Evolutionary conservation across 2,329 filamentous ascomycete genomes (phyloP), one percentile per base, ranked within the genome.

Genomic region (Helminthosporium solani): DNA sequence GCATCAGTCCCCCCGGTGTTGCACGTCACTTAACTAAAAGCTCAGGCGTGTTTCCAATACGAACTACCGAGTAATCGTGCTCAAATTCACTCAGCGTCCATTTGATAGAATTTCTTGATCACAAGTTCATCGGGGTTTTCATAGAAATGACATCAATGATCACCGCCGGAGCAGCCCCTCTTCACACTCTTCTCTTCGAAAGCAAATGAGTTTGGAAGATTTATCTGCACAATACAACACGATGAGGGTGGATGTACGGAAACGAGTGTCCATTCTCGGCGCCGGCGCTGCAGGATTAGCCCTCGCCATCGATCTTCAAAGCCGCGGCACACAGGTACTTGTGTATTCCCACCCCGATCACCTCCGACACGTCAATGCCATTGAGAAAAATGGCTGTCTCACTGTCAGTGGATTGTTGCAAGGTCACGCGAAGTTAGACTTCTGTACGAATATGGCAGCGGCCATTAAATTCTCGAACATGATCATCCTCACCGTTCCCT

Each of bases 391-490:
- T 7, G 38, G 38, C n/a, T 27, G 33, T 7, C n/a, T 40, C 11
- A 40, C 16, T 2, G 18, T 27, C n/a, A 18, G 38, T 12, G 38
- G 38, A 7, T 12, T 12, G 6, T 11, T 31, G n/a, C 19, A 40
- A 21, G 38, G 25, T 15, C 18, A n/a, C 15, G 14, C 38, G 6
- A 19, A 19, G 12, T 27, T 21, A 19, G 9, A 15, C 12, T 16
- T 36, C 20, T 44, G 41, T 19, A 48, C 45, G 2, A 47, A 61
- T 21, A 61, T 63, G 44, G 38, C 27, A 4, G 51, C 57, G 3
- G 57, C 49, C 14, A 25, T 63, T 9, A 42, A 36, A 2, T 61
- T 60, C 36, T 60, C 59, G 6, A 45, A 37, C 9, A 38, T 54
- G 14, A 44, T 63, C 15, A 49, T 61, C 46, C 35, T 61, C 9